Evolutionary conservation across 1,139 yeast genomes (phyloP).

Genomic region (Geotrichum candidum): DNA sequence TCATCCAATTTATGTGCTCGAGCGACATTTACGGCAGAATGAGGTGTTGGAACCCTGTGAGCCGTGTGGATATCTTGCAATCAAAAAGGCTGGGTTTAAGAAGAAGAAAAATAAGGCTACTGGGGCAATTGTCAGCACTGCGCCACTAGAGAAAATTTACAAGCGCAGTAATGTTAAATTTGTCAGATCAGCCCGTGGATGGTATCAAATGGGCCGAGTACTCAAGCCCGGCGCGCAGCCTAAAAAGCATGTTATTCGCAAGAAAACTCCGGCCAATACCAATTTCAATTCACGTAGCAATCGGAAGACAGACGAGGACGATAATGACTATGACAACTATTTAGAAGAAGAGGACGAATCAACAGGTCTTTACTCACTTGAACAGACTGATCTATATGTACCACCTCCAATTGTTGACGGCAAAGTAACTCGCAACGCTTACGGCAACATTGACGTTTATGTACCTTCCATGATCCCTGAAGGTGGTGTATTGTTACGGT

Average conservation of each 20-base stretch:
- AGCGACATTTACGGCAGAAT: slow-evolving; percentile 61
- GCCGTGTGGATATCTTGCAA: slow-evolving; percentile 63
- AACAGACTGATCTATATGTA: slow-evolving; percentile 63
- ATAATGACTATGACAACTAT: slow-evolving; percentile 37
- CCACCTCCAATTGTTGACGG: slow-evolving; percentile 69
- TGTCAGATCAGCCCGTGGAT: slow-evolving; percentile 69
- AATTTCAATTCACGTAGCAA: slow-evolving; percentile 5
- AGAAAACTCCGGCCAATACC: slow-evolving; percentile 22
- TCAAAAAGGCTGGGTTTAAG: slow-evolving; percentile 23
- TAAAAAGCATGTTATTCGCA: slow-evolving; percentile 41
- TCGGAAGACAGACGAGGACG: slow-evolving; percentile 21
- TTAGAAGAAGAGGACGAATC: slow-evolving; percentile 47
- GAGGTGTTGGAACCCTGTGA: slow-evolving; percentile 69
- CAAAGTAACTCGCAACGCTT: slow-evolving; percentile 63
- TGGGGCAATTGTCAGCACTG: neutral
- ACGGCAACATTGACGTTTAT: slow-evolving; percentile 78
- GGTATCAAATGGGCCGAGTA: slow-evolving; percentile 80
- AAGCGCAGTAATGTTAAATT: slow-evolving; percentile 57
- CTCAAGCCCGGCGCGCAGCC: slow-evolving; percentile 68
- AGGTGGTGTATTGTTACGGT: slow-evolving; percentile 61
- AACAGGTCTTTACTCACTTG: slow-evolving; percentile 61
- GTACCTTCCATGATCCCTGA: slow-evolving; percentile 74
- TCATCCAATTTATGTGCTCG: slow-evolving; percentile 76
- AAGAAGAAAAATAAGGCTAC: slow-evolving; percentile 1
- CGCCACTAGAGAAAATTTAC: slow-evolving; percentile 44